Base-by-base conservation (phyloP, 495 filamentous ascomycete genomes). In the Aspergillus taichungensis region DNA sequence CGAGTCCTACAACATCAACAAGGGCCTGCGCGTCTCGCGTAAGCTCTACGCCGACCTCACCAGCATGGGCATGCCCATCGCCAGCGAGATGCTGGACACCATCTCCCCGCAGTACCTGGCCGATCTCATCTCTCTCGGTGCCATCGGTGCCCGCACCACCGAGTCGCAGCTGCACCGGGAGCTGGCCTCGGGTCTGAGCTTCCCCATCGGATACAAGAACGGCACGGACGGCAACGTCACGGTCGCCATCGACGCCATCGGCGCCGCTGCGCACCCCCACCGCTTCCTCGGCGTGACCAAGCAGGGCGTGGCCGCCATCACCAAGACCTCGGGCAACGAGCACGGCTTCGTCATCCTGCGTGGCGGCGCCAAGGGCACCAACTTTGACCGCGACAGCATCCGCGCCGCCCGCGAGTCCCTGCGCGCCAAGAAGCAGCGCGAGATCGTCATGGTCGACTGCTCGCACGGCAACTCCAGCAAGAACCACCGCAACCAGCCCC, bases 231-330 rank as follows among this genome's bases (percentile, higher is more conserved):
- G 92, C n/a, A 86, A 83, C 56, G 67, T 98, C 40, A 79, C 77
- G 14, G 91, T 98, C n/a, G 89, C 91, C 34, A 91, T 98, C 51
- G 92, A 98, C 59, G 92, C 92, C 37, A 94, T 96, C 49, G 90
- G 94, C 44, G 82, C 88, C 6, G 92, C 92, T 3, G 83, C 87
- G 29, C 80, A 89, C 48, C 85, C 85, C 54, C 92, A 98, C 68
- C 88, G 94, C 66, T 98, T 98, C 76, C 88, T 98, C 76, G 91
- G 91, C 64, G 94, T 98, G 34, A 98, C 94, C n/a, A 98, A 97
- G 74, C 88, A 95, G 64, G 92, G 92, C 30, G 74, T 97, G 45
- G 92, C 92, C 8, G 88, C 92, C 30, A 98, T 98, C 55, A 96
- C 90, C 31, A 78, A 86, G 54, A 98, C 92, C 3, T 76, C 70